A percentile compares a stretch with the other conserved stretches of the same genome.
These are phyloP conservation scores for Neophaeococcomyces mojaviensis DNA, from an alignment of 2,329 filamentous ascomycete species.

Conservation along the genomic window DNA sequence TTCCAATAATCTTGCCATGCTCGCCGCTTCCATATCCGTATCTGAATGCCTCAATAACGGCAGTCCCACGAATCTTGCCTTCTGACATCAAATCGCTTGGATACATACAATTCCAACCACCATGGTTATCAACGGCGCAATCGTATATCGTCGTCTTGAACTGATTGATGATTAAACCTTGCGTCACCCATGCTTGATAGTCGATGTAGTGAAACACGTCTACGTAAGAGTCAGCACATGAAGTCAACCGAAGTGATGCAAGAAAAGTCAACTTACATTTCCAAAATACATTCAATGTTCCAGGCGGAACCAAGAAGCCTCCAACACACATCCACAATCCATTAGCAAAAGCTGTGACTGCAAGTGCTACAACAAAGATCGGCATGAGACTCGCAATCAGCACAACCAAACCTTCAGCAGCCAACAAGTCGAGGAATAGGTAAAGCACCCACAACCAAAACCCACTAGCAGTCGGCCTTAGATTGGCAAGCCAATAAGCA, in stretches of 20 bases:
- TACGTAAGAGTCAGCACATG: not conserved
- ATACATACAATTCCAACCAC: slow-evolving; percentile 63
- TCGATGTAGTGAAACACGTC: slow-evolving; percentile 82
- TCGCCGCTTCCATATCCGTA: slow-evolving; percentile 51
- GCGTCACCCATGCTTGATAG: slow-evolving; percentile 72
- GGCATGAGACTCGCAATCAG: slow-evolving; percentile 65
- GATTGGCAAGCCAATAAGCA: slow-evolving; percentile 73
- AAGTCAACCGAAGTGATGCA: not conserved
- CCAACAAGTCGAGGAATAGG: slow-evolving; percentile 76
- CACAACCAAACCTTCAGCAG: slow-evolving; percentile 75
- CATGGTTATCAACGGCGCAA: slow-evolving; percentile 41
- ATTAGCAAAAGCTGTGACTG: slow-evolving; percentile 76
- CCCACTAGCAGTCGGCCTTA: slow-evolving; percentile 54
- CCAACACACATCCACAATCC: slow-evolving; percentile 83
- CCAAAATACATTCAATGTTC: slow-evolving; percentile 73
- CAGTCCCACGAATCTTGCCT: slow-evolving; percentile 64
- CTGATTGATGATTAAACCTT: slow-evolving; percentile 91
- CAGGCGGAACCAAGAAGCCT: slow-evolving; percentile 70
- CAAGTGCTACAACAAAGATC: slow-evolving; percentile 71
- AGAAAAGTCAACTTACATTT: slow-evolving; percentile 32
- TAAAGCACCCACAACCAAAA: slow-evolving; percentile 78
- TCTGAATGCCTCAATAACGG: slow-evolving; percentile 62
- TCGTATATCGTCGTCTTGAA: slow-evolving; percentile 59
- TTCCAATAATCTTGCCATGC: slow-evolving; percentile 64
- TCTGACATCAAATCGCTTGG: slow-evolving; percentile 52